Base-by-base conservation (phyloP, 805 yeast genomes). In the Osmozyma mogii region DNA sequence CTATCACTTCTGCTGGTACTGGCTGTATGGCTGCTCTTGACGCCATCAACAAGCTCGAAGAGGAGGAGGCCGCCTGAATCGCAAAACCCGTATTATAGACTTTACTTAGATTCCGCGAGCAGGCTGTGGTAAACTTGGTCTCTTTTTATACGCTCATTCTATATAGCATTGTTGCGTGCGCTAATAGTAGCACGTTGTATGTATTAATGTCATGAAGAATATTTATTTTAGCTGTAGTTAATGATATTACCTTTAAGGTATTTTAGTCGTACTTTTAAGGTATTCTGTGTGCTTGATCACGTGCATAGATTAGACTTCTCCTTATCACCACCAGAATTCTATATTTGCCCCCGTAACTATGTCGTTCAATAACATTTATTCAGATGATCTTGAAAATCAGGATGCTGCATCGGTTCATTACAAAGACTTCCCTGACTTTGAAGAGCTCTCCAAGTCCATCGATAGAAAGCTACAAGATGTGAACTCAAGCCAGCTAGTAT, bases 11-110 rank as follows among this genome's bases (percentile, higher is more conserved):
- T 57, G 98, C 98, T n/a, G 98, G 98, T 53, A 73, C 95, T 40
- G 98, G 98, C 41, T 92, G 98, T 72, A 89, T 88, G 96, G 98
- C 98, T 49, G 98, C 95, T 37, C 72, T 92, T 38, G 97, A 92
- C 50, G 84, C 89, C 52, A 38, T 43, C 21, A 36, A 37, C 24
- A 39, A 39, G 37, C 36, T 43, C 21, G 47, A 43, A 25, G 47
- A 43, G 37, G 46, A 43, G 29, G 46, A 40, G 37, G 45, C n/a
- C n/a, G n/a, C 29, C 32, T 38, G 44, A 40, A 38, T 38, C 18
- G 6, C 20, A 12, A 12, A 17, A 10, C 17, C 26, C 9, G 14
- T 11, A 22, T 28, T 28, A 24, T 29, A 29, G 32, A 29, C 11
- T 21, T 4, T 6, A n/a, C n/a, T n/a, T n/a, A n/a, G n/a, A n/a